phyloP scores from a whole-genome alignment of 768 basidiomycete species.

The Leccinum aurantiacum region DNA sequence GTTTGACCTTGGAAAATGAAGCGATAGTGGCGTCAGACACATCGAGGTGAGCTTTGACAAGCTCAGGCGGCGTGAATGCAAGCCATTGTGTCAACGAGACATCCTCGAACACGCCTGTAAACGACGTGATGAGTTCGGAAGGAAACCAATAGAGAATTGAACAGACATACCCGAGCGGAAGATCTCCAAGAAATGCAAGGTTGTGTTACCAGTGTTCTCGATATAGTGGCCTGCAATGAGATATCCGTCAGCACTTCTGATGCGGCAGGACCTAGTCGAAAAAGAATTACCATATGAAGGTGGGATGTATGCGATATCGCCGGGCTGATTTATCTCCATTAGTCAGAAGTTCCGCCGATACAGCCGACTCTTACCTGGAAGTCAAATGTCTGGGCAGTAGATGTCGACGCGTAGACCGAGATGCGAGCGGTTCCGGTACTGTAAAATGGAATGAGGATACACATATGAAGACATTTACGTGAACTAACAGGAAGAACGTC shows the following conservation, averaged over 20 bases:
- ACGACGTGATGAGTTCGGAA: background rate
- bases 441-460: background rate
- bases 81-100: conserved; percentile 61
- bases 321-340: conserved; percentile 25
- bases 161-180: conserved; percentile 47
- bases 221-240: conserved; percentile 57
- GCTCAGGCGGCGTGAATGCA: conserved; percentile 54
- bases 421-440: conserved; percentile 44
- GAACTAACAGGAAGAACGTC: conserved; percentile 41
- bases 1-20: conserved; percentile 51
- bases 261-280: background rate
- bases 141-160: no score
- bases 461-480: background rate
- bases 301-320: conserved; percentile 29
- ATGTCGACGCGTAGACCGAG: conserved; percentile 41
- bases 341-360: background rate
- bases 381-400: conserved; percentile 44
- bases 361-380: conserved; percentile 36
- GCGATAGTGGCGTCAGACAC: conserved; percentile 51
- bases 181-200: conserved; percentile 61
- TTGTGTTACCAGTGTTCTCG: conserved; percentile 62
- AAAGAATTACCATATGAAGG: conserved; percentile 24
- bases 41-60: conserved; percentile 63
- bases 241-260: background rate
- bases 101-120: conserved; percentile 50